Evolutionary conservation across 805 yeast species (phyloP), one percentile per base, ranked within the genome.

Genomic region (Yamadazyma takamatsuzukensis): DNA sequence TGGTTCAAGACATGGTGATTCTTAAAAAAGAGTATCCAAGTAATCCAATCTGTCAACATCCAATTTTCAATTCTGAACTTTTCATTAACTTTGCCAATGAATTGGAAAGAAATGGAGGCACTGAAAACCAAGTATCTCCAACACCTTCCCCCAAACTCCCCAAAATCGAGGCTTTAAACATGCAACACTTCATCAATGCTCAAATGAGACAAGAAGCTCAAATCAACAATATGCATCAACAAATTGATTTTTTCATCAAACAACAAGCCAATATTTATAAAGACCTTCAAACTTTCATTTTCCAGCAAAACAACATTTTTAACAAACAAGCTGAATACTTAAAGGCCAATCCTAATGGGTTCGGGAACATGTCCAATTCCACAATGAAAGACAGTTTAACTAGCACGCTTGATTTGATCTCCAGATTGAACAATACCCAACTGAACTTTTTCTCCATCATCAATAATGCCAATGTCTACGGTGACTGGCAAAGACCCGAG

Each of bases 1-100:
- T 58, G 24, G 42, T 52, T 23, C 64, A 58, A 42, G 64, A 58
- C 30, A 56, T 58, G 62, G 55, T 52, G 6, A 36, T 50, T 5
- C 27, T 58, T 2, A 43, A 43, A 25, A 30, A 29, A 13, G 30
- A 34, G 15, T 53, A 47, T 33, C 61, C 61, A 4, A 30, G 39
- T 4, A 53, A 51, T 29, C 46, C 53, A 10, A 31, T 57, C 11
- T 47, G 48, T 13, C 33, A 38, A 19, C 57, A 55, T 32, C 51
- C 55, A 10, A 42, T 56, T 8, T 58, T 58, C 38, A 47, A 42
- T 23, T 34, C 46, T 10, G 27, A 29, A 4, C 28, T 34, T 4
- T 55, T 55, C 33, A 33, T 34, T n/a, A 31, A 37, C 6, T 54
- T 41, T 35, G 43, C 40, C n/a, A 18, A 32, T 13, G 33, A 28